phyloP scores from a whole-genome alignment of 2,329 filamentous ascomycete species.

The Monosporascus sp. region DNA sequence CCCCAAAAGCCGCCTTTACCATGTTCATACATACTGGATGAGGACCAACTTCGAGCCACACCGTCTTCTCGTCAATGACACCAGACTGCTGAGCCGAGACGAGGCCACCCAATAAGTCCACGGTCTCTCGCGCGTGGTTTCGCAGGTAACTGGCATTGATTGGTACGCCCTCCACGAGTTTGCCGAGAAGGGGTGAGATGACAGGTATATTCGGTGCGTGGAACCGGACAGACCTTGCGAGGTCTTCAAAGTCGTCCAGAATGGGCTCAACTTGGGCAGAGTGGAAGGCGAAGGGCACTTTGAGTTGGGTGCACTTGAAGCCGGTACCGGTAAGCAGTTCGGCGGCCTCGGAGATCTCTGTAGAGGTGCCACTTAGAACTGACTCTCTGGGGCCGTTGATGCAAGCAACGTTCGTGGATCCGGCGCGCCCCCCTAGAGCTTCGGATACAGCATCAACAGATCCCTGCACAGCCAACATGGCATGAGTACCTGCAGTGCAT shows the following conservation, averaged over 20 bases:
- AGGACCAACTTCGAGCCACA: constrained; percentile 71
- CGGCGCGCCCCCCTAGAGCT: constrained; percentile 38
- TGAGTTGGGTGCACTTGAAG: constrained; percentile 57
- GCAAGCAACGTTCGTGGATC: constrained; percentile 55
- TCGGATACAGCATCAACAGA: constrained; percentile 47
- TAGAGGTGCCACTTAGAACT: constrained; percentile 55
- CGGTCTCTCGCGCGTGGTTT: constrained; percentile 60
- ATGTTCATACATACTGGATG: constrained; percentile 65
- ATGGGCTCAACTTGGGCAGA: constrained; percentile 61
- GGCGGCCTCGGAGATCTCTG: constrained; percentile 33
- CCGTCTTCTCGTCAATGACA: constrained; percentile 58
- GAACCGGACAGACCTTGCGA: constrained; percentile 50
- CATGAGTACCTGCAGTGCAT: constrained; percentile 62
- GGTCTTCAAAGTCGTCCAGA: constrained; percentile 51
- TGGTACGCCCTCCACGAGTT: constrained; percentile 52
- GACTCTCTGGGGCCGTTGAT: constrained; percentile 72
- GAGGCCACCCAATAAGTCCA: constrained; percentile 63
- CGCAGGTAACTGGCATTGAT: constrained; percentile 59
- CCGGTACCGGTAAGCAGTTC: constrained; percentile 42
- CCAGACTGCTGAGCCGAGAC: constrained; percentile 52
- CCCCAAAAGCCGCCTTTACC: constrained; percentile 59
- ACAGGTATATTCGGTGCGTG: constrained; percentile 52
- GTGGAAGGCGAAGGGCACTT: constrained; percentile 64
- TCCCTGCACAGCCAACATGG: constrained; percentile 46
- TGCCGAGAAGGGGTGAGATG: constrained; percentile 62